These are phyloP conservation scores for Chrysopogon serrulatus DNA, from an alignment of 176 grass and related monocot species.

Conservation along the genomic window DNA sequence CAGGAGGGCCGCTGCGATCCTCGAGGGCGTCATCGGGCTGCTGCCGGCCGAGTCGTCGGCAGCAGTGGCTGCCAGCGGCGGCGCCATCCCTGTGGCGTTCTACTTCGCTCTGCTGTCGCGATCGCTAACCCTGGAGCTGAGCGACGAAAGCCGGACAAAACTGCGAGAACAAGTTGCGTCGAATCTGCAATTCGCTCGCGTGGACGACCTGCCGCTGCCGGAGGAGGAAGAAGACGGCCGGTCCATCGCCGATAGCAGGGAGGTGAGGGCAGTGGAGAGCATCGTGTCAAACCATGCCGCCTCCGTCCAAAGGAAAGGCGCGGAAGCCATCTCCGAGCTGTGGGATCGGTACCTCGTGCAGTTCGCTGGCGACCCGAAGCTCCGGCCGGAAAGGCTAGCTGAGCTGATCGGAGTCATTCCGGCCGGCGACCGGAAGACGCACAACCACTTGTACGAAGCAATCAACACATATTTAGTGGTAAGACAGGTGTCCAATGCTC, in stretches of 20 bases:
- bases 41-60: slow-evolving; percentile 41
- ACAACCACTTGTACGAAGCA: slow-evolving; percentile 75
- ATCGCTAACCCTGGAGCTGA: slow-evolving; percentile 62
- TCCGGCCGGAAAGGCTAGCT: slow-evolving; percentile 41
- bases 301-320: slow-evolving; percentile 18
- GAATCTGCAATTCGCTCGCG: slow-evolving; percentile 61
- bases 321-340: slow-evolving; percentile 46
- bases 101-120: slow-evolving; percentile 80
- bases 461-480: slow-evolving; percentile 73
- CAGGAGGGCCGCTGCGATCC: slow-evolving; percentile 49
- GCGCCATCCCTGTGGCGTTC: slow-evolving; percentile 57
- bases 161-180: slow-evolving; percentile 38
- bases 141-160: slow-evolving; percentile 28
- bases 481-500: neutral
- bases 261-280: slow-evolving; percentile 58
- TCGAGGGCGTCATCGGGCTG: slow-evolving; percentile 63
- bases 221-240: slow-evolving; percentile 19
- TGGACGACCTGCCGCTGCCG: slow-evolving; percentile 72
- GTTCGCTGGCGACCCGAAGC: slow-evolving; percentile 43
- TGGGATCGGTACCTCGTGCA: slow-evolving; percentile 74
- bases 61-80: neutral
- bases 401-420: slow-evolving; percentile 59
- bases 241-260: slow-evolving; percentile 27
- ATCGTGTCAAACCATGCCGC: slow-evolving; percentile 49
- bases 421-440: slow-evolving; percentile 44